Evolutionary conservation across 1,284 basidiomycete species (phyloP), one percentile per base, ranked within the genome.

Genomic region (Austroboletus rostrupii): DNA sequence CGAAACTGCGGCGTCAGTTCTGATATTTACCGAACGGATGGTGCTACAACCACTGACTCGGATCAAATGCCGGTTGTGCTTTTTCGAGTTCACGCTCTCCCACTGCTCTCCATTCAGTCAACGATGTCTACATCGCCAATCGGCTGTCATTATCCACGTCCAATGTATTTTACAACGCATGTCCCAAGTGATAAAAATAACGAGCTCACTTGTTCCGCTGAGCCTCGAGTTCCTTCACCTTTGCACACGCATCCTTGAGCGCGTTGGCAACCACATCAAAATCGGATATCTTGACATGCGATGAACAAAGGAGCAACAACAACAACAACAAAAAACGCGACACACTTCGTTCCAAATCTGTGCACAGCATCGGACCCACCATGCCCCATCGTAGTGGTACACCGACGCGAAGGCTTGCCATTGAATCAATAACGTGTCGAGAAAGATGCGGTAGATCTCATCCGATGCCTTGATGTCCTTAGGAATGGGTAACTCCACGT

Each of bases 271-370:
- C 12, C 28, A 62, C 39, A 26, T 67, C 62, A 48, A 66, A 66
- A 48, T 66, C 64, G 16, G 67, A 69, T 49, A 68, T 56, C 64
- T 66, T 31, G 4, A 13, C 14, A 38, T 7, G 19, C 28, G 21
- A 20, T 52, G 3, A 50, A 31, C 5, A 23, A 21, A 26, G 7
- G n/a, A 17, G n/a, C n/a, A 26, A 26, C 1, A 26, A 26, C 26
- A 4, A 29, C 13, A 20, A 6, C 5, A 1, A 2, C 4, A 8
- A 23, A 20, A 7, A 38, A 2, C 28, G 26, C 3, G 31, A 71
- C 77, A 23, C 54, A 87, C 85, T 70, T 90, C 86, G 48, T 79
- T 83, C 76, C 78, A 92, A 1, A 91, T 77, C 64, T 91, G 89
- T 10, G 75, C 79, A 52, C 83, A 85, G 61, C 80, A 81, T 38